Evolutionary conservation across 2,329 filamentous ascomycete species (phyloP).

Genomic region (Calonectria hawksworthii): DNA sequence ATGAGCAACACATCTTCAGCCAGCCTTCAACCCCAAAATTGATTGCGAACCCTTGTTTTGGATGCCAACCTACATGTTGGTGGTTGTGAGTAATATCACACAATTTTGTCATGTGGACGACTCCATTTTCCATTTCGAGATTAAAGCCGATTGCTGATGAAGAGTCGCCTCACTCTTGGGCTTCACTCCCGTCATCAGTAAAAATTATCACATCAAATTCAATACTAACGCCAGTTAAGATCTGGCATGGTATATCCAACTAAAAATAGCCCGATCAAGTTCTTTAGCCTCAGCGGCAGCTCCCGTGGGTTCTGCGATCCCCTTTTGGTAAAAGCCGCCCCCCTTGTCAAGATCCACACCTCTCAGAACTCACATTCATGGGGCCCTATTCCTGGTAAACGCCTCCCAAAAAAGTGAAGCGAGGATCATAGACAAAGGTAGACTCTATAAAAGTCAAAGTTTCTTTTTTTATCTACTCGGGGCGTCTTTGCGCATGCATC

Average conservation of each 20-base stretch:
- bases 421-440: not conserved
- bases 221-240: not conserved
- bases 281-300: not conserved
- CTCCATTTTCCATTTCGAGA: not conserved
- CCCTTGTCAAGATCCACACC: not conserved
- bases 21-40: not conserved
- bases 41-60: not conserved
- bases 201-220: not conserved
- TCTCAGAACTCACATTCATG: not conserved
- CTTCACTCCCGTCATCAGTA: not conserved
- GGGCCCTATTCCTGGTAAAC: not conserved
- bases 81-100: not conserved
- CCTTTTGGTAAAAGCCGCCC: not conserved
- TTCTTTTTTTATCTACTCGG: not conserved
- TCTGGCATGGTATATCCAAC: not conserved
- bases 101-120: not conserved
- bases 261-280: not conserved
- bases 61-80: not conserved
- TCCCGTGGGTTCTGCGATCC: not conserved
- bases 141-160: not conserved
- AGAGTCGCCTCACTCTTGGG: not conserved
- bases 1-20: not conserved
- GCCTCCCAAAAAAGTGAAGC: not conserved
- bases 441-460: not conserved
- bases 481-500: not conserved